phyloP scores from a whole-genome alignment of 352 stramenopile species.

The Globisporangium sylvaticum region DNA sequence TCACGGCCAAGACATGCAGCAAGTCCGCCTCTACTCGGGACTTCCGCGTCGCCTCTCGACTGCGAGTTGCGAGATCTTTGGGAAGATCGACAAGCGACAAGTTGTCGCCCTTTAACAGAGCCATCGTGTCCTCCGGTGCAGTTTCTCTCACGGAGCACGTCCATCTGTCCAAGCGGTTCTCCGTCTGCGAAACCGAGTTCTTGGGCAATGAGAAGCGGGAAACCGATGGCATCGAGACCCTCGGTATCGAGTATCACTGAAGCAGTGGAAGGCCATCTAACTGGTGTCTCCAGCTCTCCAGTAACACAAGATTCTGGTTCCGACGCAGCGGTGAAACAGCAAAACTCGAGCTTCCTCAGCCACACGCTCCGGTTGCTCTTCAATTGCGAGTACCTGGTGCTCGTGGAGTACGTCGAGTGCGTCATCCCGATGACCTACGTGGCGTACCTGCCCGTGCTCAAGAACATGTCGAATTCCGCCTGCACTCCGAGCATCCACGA shows the following conservation, averaged over 20 bases:
- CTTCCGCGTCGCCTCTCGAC: not conserved
- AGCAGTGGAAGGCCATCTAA: not conserved
- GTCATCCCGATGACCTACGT: conserved; percentile 28
- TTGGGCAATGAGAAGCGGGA: too few species aligned
- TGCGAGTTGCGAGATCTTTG: not conserved
- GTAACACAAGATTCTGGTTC: not conserved
- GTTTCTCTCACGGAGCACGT: too few species aligned
- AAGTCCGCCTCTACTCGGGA: not conserved
- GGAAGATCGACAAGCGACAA: not conserved
- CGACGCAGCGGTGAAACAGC: not conserved
- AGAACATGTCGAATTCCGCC: conserved; percentile 20
- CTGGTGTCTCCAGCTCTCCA: not conserved
- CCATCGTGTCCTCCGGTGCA: too few species aligned
- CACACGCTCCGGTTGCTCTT: conserved; percentile 27
- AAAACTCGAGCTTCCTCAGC: not conserved
- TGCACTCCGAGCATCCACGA: conserved; percentile 18
- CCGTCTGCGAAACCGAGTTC: too few species aligned
- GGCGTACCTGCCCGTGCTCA: conserved; percentile 22
- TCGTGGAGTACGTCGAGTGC: conserved; percentile 34
- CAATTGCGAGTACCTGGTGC: conserved; percentile 27
- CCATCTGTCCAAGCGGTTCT: too few species aligned
- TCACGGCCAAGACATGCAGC: not conserved
- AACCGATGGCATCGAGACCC: too few species aligned
- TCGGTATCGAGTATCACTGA: too few species aligned
- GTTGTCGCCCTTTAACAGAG: not conserved